Percentiles rank a stretch among this genome's conserved stretches.
Evolutionary conservation across 805 yeast species (phyloP).

Genomic region (Millerozyma acaciae): DNA sequence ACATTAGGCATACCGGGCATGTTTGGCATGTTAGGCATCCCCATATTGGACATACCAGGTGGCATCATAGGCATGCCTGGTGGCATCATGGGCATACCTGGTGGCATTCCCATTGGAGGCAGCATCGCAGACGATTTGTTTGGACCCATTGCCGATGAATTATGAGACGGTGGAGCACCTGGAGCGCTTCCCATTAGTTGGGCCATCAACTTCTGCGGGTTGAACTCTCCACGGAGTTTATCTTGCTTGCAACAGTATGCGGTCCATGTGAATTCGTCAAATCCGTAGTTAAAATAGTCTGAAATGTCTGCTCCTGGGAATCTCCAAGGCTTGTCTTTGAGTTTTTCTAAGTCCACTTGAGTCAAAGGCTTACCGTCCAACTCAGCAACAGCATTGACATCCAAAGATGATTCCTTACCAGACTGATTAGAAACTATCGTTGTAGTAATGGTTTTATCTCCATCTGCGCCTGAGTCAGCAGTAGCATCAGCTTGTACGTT

Average conservation of each 20-base stretch:
- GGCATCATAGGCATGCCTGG: constrained; percentile 21
- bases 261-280: constrained; percentile 94
- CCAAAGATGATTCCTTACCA: constrained; percentile 45
- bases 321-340: constrained; percentile 97
- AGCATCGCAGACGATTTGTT: constrained; percentile 14
- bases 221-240: constrained; percentile 70
- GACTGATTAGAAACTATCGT: constrained; percentile 29
- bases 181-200: constrained; percentile 45
- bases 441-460: constrained; percentile 27
- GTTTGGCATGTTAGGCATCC: constrained; percentile 16
- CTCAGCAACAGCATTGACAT: constrained; percentile 70
- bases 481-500: constrained; percentile 28
- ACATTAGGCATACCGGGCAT: constrained; percentile 23
- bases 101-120: constrained; percentile 24
- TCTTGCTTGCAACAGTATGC: constrained; percentile 89
- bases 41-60: constrained; percentile 11
- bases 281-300: constrained; percentile 95
- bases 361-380: constrained; percentile 81
- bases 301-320: constrained; percentile 93
- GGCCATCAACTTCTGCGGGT: constrained; percentile 75
- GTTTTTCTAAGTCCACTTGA: constrained; percentile 68
- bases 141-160: constrained; percentile 3
- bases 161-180: constrained; percentile 8
- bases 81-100: constrained; percentile 18
- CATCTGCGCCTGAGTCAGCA: constrained; percentile 16